phyloP scores from a whole-genome alignment of 768 basidiomycete species.

The Mycena metata region DNA sequence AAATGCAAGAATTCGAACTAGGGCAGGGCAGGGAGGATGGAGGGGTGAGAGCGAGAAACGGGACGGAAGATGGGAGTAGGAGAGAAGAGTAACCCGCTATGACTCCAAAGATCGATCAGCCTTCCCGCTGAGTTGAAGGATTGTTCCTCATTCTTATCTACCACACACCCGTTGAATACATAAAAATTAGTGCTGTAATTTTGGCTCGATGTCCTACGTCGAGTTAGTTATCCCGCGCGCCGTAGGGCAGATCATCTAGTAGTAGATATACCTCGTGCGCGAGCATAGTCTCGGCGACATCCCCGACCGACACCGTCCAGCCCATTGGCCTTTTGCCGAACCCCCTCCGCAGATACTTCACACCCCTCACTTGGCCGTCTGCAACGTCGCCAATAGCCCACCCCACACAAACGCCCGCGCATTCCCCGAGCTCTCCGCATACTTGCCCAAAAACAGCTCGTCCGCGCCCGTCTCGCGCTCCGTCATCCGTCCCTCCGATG shows the following conservation, averaged over 20 bases:
- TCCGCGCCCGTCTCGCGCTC: slow-evolving; percentile 54
- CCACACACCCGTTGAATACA: not conserved
- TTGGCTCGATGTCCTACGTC: slow-evolving; percentile 5
- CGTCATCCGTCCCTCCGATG: slow-evolving; percentile 34
- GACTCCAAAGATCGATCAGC: no score
- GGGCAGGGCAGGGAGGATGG: no score
- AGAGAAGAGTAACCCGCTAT: no score
- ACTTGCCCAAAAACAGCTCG: slow-evolving; percentile 83
- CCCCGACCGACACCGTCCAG: no score
- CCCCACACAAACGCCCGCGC: slow-evolving; percentile 83
- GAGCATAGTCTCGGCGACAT: not conserved
- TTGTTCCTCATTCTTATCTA: no score
- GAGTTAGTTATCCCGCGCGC: not conserved
- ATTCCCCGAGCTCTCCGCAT: slow-evolving; percentile 83
- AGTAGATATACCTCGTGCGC: no score
- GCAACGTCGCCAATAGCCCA: slow-evolving; percentile 58
- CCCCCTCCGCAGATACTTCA: not conserved
- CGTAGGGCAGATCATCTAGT: no score
- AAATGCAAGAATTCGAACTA: no score
- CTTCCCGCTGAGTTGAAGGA: no score
- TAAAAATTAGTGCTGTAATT: slow-evolving; percentile 25
- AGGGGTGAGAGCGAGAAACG: no score
- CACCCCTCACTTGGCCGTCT: slow-evolving; percentile 17
- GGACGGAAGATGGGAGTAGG: no score
- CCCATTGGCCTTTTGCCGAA: not conserved